Conservation (phyloP, 202 grass and related monocot species). For the Setaria viridis region DNA sequence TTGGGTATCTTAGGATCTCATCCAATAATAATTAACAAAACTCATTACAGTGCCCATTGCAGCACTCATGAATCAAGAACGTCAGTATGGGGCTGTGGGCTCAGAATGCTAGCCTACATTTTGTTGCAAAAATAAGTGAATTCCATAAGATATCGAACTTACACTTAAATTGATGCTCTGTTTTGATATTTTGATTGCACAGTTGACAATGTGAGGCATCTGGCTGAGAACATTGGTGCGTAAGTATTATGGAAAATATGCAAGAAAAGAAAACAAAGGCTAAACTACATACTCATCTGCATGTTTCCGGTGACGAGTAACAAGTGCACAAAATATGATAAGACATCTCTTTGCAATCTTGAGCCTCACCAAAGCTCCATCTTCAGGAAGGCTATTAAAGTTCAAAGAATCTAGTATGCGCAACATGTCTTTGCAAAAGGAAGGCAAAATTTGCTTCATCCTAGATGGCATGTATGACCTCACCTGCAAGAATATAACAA, state of each 20-base stretch:
- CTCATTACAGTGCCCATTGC: neutral
- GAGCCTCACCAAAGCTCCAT: constrained; percentile 48
- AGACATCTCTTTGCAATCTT: constrained; percentile 96
- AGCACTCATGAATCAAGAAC: constrained; percentile 10
- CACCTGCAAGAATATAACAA: constrained; percentile 56
- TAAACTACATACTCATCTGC: constrained; percentile 68
- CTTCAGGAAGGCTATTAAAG: constrained; percentile 57
- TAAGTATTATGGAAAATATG: constrained; percentile 45
- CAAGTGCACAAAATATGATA: constrained; percentile 78
- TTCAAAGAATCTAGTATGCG: constrained; percentile 71
- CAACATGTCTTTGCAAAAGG: constrained; percentile 81
- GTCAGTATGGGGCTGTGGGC: neutral
- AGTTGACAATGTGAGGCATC: constrained; percentile 71
- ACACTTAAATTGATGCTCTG: constrained; percentile 80
- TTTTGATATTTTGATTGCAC: constrained; percentile 70
- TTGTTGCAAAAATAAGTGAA: constrained; percentile 41
- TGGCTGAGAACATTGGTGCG: constrained; percentile 62
- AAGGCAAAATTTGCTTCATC: constrained; percentile 68
- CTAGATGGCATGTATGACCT: constrained; percentile 87
- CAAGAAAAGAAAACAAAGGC: constrained; percentile 45
- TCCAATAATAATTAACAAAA: constrained; percentile 39
- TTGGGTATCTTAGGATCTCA: constrained; percentile 26
- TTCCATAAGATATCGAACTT: constrained; percentile 57
- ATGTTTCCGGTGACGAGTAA: constrained; percentile 85
- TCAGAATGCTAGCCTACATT: constrained; percentile 24